These are phyloP conservation scores for Moniliella sp. DNA, from an alignment of 1,284 basidiomycete species.

Conservation along the genomic window DNA sequence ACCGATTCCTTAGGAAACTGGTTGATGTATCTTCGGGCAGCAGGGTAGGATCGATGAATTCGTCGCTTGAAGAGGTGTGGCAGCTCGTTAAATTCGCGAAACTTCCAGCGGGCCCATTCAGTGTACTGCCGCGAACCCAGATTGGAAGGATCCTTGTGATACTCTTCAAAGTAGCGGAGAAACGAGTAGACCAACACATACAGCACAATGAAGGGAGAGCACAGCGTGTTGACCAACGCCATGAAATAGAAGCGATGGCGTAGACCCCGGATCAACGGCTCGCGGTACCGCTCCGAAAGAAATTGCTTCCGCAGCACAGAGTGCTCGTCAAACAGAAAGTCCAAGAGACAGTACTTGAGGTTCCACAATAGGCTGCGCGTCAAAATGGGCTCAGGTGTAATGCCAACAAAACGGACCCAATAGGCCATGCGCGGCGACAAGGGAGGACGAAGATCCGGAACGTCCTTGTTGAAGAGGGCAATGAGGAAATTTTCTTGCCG, in stretches of 20 bases:
- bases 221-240: slow-evolving; percentile 77
- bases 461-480: slow-evolving; percentile 84
- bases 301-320: slow-evolving; percentile 77
- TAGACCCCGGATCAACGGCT: slow-evolving; percentile 55
- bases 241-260: slow-evolving; percentile 74
- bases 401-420: no score
- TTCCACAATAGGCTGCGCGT: slow-evolving; percentile 91
- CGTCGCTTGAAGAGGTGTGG: slow-evolving; percentile 73
- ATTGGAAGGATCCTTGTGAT: slow-evolving; percentile 87
- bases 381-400: slow-evolving; percentile 41
- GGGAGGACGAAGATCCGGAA: slow-evolving; percentile 64
- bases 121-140: slow-evolving; percentile 81
- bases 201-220: slow-evolving; percentile 89
- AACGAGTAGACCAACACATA: slow-evolving; percentile 93
- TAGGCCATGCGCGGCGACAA: slow-evolving; percentile 41
- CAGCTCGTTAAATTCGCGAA: slow-evolving; percentile 93
- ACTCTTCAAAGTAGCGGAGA: slow-evolving; percentile 95
- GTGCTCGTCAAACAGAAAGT: slow-evolving; percentile 66
- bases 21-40: slow-evolving; percentile 80
- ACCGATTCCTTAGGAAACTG: slow-evolving; percentile 90
- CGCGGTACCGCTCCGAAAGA: slow-evolving; percentile 57
- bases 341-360: slow-evolving; percentile 74
- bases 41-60: not conserved
- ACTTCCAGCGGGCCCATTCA: slow-evolving; percentile 87
- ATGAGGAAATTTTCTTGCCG: slow-evolving; percentile 94